Base-by-base conservation (phyloP, 2,329 filamentous ascomycete genomes). In the Diaporthe sp. region DNA sequence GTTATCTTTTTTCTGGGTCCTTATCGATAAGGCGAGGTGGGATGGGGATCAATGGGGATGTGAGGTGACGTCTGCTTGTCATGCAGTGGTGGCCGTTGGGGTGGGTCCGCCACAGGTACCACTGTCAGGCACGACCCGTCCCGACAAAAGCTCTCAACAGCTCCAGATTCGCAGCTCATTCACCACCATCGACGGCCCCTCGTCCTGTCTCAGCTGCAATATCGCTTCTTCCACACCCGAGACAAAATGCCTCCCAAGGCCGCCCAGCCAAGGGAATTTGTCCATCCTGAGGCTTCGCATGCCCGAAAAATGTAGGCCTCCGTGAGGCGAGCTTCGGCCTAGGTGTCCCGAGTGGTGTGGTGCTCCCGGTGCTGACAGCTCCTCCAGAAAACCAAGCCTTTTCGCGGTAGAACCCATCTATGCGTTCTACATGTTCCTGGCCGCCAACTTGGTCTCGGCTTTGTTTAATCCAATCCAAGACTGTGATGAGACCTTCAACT, bases 401-500 rank as follows among this genome's bases (percentile, higher is more conserved):
- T 94, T 92, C 82, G 89, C 89, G 77, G 87, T 97, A 76, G 89
- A 93, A 79, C 91, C 95, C 73, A 94, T 94, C 79, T 89, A 91
- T 62, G 94, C 94, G 17, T 97, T 98, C 83, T 97, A 94, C 82
- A 84, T 95, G 78, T 97, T 97, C 83, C 87, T 97, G 61, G 86
- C 88, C 42, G 92, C 94, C 78, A 95, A 95, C 82, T 79, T 94
- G 25, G 80, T 96, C 31, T 94, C 96, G 9, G 97, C 96, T 15
- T 81, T 94, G 44, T 96, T 93, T 83, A 93, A 95, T 2, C 97
- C 97, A 0, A 98, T 99, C 78, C 96, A 98, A 83, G 97, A 99
- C 84, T 99, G 97, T 83, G 97, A 99, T 81, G 97, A 99, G 87
- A 96, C 96, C 15, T 99, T 98, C 90, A 99, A 99, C 84, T 99